Evolutionary conservation across 352 stramenopile species (phyloP).

Genomic region (Pythium sp.): DNA sequence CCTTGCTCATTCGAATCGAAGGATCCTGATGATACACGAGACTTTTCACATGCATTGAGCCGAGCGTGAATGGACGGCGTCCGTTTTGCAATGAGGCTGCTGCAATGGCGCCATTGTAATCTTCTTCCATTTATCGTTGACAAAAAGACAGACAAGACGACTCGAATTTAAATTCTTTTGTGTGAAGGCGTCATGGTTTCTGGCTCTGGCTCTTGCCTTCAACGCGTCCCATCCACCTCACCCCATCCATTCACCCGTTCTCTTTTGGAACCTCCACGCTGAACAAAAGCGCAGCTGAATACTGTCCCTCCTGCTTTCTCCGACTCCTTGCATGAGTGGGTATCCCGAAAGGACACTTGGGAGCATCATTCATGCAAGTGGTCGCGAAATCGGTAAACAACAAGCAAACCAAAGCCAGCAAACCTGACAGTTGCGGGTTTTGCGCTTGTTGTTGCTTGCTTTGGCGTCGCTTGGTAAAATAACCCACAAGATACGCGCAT

Average conservation of each 20-base stretch:
- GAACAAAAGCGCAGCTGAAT: conserved; percentile 5
- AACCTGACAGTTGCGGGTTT: background rate
- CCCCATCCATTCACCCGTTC: background rate
- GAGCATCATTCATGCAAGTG: background rate
- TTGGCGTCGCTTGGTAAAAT: background rate
- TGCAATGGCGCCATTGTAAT: background rate
- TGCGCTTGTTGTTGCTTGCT: background rate
- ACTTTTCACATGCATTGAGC: background rate
- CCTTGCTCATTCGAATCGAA: background rate
- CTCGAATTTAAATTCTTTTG: background rate
- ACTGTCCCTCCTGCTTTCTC: conserved; percentile 10
- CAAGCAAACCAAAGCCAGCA: conserved; percentile 1
- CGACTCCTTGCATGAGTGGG: conserved; percentile 10
- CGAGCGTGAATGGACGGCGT: background rate
- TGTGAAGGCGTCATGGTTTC: background rate
- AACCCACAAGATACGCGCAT: background rate
- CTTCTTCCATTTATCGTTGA: background rate
- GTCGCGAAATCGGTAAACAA: background rate
- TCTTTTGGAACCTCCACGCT: no score
- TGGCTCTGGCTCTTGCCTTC: background rate
- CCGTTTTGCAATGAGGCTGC: background rate
- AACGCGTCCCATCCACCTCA: background rate
- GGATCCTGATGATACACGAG: background rate
- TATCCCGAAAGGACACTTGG: background rate
- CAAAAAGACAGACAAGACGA: background rate